phyloP scores from a whole-genome alignment of 1,284 basidiomycete genomes.

The Ceratobasidium theobromae region DNA sequence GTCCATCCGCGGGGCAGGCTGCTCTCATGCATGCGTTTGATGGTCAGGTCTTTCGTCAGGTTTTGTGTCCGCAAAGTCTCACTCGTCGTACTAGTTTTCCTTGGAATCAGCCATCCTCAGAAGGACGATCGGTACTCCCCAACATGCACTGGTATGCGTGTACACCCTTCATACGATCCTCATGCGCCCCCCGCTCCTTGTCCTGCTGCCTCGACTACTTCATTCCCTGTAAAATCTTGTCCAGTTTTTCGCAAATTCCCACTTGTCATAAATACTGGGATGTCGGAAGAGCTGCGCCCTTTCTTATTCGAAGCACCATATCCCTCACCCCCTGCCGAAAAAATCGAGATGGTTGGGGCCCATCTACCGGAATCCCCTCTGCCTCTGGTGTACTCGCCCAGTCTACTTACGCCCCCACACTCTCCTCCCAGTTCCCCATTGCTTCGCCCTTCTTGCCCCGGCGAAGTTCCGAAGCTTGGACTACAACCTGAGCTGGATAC shows the following conservation, averaged over 20 bases:
- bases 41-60: constrained; percentile 30
- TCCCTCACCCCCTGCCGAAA: constrained; percentile 11
- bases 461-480: constrained; percentile 14
- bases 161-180: constrained; percentile 26
- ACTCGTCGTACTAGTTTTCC: constrained; percentile 6
- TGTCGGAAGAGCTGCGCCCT: constrained; percentile 20
- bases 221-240: background rate
- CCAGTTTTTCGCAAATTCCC: background rate
- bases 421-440: constrained; percentile 32
- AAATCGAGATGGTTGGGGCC: background rate
- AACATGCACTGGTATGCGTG: constrained; percentile 25
- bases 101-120: constrained; percentile 26
- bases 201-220: constrained; percentile 43
- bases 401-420: constrained; percentile 19
- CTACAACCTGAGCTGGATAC: constrained; percentile 33
- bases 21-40: constrained; percentile 57
- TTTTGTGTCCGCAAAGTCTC: background rate
- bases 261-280: background rate
- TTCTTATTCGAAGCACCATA: constrained; percentile 24
- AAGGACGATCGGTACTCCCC: constrained; percentile 30
- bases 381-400: constrained; percentile 45
- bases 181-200: background rate
- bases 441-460: constrained; percentile 38
- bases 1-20: constrained; percentile 56
- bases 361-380: background rate